phyloP scores from a whole-genome alignment of 805 yeast species.

The Wickerhamomyces chambardii region DNA sequence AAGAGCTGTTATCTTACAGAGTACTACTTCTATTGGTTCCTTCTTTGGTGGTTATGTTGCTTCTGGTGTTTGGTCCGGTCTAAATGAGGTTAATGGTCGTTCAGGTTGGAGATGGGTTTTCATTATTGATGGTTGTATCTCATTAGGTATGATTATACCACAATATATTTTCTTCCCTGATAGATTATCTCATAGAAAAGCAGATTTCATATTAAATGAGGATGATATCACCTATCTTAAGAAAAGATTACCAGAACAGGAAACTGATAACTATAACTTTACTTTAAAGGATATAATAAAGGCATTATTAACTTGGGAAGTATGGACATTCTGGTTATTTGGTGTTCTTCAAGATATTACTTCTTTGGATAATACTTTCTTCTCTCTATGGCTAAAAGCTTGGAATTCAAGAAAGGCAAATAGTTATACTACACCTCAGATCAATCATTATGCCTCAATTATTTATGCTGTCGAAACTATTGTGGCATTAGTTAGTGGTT shows the following conservation, averaged over 20 bases:
- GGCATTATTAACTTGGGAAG: too few species aligned
- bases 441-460: conserved; percentile 2
- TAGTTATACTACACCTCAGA: conserved; percentile 2
- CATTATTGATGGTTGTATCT: conserved; percentile 37
- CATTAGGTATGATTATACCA: conserved; percentile 4
- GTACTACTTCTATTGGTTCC: conserved; percentile 44
- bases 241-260: too few species aligned
- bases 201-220: conserved; percentile 18
- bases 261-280: too few species aligned
- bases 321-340: not conserved
- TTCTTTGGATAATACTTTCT: not conserved
- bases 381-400: conserved; percentile 5
- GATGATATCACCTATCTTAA: conserved; percentile 1
- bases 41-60: conserved; percentile 28
- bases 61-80: conserved; percentile 13
- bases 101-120: conserved; percentile 62
- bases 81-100: conserved; percentile 32
- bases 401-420: conserved; percentile 1
- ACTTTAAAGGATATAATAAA: too few species aligned
- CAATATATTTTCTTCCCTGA: conserved; percentile 13
- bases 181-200: conserved; percentile 18
- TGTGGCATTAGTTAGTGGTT: conserved; percentile 2
- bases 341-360: conserved; percentile 1
- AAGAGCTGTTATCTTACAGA: conserved; percentile 43
- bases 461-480: conserved; percentile 3